Conservation (phyloP, 2,329 filamentous ascomycete genomes). For the Sporothrix globosa region DNA sequence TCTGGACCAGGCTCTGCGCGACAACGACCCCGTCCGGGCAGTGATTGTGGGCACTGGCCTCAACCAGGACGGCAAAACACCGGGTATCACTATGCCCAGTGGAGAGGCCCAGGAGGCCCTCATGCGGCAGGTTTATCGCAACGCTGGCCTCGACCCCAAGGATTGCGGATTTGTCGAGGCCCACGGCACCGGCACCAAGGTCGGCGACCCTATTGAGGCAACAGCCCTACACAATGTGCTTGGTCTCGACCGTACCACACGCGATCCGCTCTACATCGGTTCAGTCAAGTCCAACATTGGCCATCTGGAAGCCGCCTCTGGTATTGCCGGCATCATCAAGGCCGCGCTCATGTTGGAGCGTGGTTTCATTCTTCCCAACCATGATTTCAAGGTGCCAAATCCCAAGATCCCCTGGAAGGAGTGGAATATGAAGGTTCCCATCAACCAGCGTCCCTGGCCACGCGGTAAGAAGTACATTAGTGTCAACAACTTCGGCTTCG, state of each 20-base stretch:
- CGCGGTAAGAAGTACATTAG: conserved; percentile 55
- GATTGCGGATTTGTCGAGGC: conserved; percentile 54
- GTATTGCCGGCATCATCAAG: conserved; percentile 58
- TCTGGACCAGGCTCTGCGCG: conserved; percentile 56
- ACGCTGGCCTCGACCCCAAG: conserved; percentile 46
- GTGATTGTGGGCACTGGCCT: conserved; percentile 55
- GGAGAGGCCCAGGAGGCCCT: conserved; percentile 51
- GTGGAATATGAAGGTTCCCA: conserved; percentile 55
- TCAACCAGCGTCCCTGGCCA: conserved; percentile 51
- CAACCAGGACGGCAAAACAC: conserved; percentile 61
- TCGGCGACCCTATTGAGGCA: conserved; percentile 60
- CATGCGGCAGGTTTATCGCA: conserved; percentile 50
- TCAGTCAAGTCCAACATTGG: conserved; percentile 50
- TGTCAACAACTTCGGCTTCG: conserved; percentile 55
- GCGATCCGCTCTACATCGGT: conserved; percentile 43
- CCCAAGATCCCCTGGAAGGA: conserved; percentile 54
- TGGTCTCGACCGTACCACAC: conserved; percentile 38
- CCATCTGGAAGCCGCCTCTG: conserved; percentile 55
- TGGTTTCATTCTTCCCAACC: conserved; percentile 54
- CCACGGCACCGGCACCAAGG: conserved; percentile 60
- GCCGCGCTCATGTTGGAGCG: conserved; percentile 56
- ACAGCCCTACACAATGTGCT: conserved; percentile 47
- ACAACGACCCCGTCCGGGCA: conserved; percentile 58
- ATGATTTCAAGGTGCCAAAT: conserved; percentile 55
- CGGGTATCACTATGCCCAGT: conserved; percentile 61